Base-by-base conservation (phyloP, 257 asterid species). In the Dorcoceras hygrometricum region DNA sequence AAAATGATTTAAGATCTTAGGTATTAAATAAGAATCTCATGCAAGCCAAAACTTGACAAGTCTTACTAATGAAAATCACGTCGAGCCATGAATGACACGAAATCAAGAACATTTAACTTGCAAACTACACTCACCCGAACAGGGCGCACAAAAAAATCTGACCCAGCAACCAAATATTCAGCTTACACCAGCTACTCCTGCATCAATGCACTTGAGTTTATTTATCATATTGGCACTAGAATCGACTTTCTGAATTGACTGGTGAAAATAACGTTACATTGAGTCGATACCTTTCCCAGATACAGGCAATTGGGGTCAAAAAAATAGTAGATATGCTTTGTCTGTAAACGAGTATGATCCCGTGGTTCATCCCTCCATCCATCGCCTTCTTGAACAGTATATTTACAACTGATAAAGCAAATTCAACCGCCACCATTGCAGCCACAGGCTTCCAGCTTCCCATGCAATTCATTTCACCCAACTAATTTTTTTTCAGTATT, bases 231-330 rank as follows among this genome's bases (percentile, higher is more conserved):
- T 39, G 48, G 18, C 48, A 36, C 43, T 32, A 14, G 3, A 34
- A 34, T 34, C 16, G 46, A 39, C 39, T 32, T 12, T 2, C 2
- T 2, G 3, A 32, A 32, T 29, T 32, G 1, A 32, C 50, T 39
- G 14, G 50, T 39, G n/a, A 39, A 14, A 39, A 2, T n/a, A 39
- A 12, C 3, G 50, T 12, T 39, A 12, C 1, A 29, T 18, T 27
- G 9, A 16, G 4, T 22, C 14, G 0, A 29, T 53, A 88, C 96
- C 96, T 84, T 78, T 89, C 96, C 43, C 50, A 68, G 46, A 78
- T 76, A 63, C 62, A 81, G 53, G 85, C 95, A 57, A 89, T 55
- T 5, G 96, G 96, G 69, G 70, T 67, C 80, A 89, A 81, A 78
- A 80, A 66, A 18, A 82, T 3, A 18, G 86, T 66, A 4, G 87